A percentile compares a stretch with the other conserved stretches of the same genome.
phyloP scores from a whole-genome alignment of 345 rosid species.

The Populus tremula region DNA sequence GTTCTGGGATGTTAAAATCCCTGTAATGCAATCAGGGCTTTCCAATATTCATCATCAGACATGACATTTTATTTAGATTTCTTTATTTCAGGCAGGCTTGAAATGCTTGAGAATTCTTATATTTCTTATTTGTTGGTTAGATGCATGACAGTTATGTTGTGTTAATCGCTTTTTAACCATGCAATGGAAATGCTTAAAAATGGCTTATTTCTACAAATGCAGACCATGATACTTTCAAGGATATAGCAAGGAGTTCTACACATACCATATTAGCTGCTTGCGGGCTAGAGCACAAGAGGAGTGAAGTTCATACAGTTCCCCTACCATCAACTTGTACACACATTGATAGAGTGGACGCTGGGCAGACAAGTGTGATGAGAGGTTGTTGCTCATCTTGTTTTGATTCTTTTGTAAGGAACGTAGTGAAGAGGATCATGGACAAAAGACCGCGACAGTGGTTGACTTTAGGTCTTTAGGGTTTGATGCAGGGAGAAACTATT shows the following conservation, averaged over 20 bases:
- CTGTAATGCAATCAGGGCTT: background rate
- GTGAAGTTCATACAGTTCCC: constrained; percentile 54
- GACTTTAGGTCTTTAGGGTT: constrained; percentile 68
- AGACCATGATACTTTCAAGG: constrained; percentile 57
- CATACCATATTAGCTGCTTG: constrained; percentile 84
- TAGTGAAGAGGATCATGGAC: constrained; percentile 78
- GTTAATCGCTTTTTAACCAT: background rate
- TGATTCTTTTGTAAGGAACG: constrained; percentile 74
- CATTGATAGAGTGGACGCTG: constrained; percentile 39
- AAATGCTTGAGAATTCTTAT: background rate
- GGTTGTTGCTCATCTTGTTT: constrained; percentile 80
- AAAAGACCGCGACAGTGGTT: constrained; percentile 69
- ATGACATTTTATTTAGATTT: background rate
- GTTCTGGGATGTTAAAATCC: background rate
- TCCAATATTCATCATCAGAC: background rate
- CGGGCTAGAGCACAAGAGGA: constrained; percentile 68
- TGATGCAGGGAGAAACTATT: constrained; percentile 17
- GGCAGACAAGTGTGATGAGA: constrained; percentile 65
- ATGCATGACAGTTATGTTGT: background rate
- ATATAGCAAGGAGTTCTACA: constrained; percentile 64
- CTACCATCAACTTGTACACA: constrained; percentile 61
- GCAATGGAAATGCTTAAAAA: constrained; percentile 10
- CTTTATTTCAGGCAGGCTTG: background rate
- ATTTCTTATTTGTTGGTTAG: background rate
- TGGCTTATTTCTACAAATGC: constrained; percentile 20